Evolutionary conservation across 164 flowering plant species (phyloP).

Genomic region (Annona cherimola): DNA sequence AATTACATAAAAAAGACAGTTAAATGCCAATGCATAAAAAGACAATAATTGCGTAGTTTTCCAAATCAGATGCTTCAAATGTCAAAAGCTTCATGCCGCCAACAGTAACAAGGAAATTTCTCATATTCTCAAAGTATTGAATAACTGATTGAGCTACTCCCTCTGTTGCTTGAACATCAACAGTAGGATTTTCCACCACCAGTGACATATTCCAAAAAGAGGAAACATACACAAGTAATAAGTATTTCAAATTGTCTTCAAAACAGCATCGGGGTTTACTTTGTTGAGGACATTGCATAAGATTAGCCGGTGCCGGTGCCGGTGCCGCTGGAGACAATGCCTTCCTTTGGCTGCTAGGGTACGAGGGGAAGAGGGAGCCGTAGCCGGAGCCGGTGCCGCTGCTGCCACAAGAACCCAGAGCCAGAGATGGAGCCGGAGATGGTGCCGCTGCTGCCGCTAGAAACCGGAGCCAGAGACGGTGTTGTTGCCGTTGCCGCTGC

Average conservation of each 20-base stretch:
- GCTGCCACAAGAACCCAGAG: too few species aligned
- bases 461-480: too few species aligned
- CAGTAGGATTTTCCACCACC: slow-evolving; percentile 80
- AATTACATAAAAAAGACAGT: too few species aligned
- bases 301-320: slow-evolving; percentile 46
- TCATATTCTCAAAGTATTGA: slow-evolving; percentile 91
- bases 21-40: too few species aligned
- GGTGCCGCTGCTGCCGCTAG: too few species aligned
- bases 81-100: slow-evolving; percentile 70
- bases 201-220: too few species aligned
- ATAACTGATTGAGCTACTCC: slow-evolving; percentile 81
- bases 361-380: slow-evolving; percentile 42
- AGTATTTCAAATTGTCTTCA: too few species aligned
- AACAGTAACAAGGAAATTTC: slow-evolving; percentile 77
- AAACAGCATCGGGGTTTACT: slow-evolving; percentile 82
- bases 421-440: too few species aligned
- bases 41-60: too few species aligned
- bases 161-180: slow-evolving; percentile 50
- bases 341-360: not conserved
- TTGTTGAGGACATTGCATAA: slow-evolving; percentile 92
- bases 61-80: slow-evolving; percentile 86
- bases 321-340: too few species aligned
- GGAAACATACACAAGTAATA: too few species aligned
- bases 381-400: slow-evolving; percentile 41
- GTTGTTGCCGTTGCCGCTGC: too few species aligned